Percentiles rank a stretch among this genome's conserved stretches.
Conservation (phyloP, 495 filamentous ascomycete species). For the Endocarpon pusillum region DNA sequence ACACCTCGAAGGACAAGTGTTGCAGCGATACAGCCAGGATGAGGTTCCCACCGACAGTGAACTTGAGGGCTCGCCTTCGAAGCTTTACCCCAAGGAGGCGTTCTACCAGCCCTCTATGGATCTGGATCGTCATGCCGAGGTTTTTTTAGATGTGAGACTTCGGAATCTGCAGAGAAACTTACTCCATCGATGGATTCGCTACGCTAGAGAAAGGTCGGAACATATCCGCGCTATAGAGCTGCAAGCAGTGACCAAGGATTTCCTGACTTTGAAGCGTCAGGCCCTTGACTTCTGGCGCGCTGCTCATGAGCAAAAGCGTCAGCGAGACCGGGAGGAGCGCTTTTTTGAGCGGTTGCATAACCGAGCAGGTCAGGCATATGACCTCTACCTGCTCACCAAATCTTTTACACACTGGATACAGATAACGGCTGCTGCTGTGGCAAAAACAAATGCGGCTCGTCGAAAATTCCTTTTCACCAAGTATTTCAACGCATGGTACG, state of each 20-base stretch:
- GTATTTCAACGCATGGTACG: conserved; percentile 64
- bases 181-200: conserved; percentile 37
- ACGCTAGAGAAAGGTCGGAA: conserved; percentile 27
- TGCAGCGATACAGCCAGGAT: conserved; percentile 3
- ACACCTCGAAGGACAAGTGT: conserved; percentile 14
- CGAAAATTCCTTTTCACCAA: conserved; percentile 50
- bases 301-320: conserved; percentile 29
- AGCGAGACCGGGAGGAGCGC: conserved; percentile 33
- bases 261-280: conserved; percentile 32
- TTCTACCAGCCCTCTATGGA: conserved; percentile 37
- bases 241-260: conserved; percentile 34
- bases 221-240: conserved; percentile 27
- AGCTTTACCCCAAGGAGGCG: conserved; percentile 21
- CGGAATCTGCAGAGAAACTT: conserved; percentile 28
- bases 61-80: conserved; percentile 15
- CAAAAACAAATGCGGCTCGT: conserved; percentile 41
- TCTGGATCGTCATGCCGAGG: conserved; percentile 39
- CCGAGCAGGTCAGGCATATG: conserved; percentile 41
- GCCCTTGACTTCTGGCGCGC: conserved; percentile 41
- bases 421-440: conserved; percentile 39
- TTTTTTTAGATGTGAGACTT: conserved; percentile 36
- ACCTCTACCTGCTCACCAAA: conserved; percentile 50
- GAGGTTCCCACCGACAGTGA: conserved; percentile 9
- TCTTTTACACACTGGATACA: conserved; percentile 62
- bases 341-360: conserved; percentile 45